Evolutionary conservation across 2,329 filamentous ascomycete genomes (phyloP).

Genomic region (Xylariales sp.): DNA sequence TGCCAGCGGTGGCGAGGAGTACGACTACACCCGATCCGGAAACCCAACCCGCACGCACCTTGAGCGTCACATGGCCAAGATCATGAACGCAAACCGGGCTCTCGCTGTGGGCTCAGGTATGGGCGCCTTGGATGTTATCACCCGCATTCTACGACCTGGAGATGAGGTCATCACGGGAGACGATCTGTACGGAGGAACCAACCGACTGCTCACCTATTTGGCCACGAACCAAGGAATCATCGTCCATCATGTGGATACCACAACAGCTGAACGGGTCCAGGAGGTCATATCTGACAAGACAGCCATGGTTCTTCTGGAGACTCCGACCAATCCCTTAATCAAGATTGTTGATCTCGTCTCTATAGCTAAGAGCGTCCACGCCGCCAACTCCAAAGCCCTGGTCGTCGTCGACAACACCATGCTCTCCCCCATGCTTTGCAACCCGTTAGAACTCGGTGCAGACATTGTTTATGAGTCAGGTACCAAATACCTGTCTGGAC

Average conservation of each 20-base stretch:
- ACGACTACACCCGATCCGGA: conserved; percentile 96
- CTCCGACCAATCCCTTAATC: conserved; percentile 95
- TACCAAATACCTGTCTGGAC: conserved; percentile 95
- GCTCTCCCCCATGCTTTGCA: conserved; percentile 91
- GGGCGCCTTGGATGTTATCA: conserved; percentile 96
- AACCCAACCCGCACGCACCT: conserved; percentile 96
- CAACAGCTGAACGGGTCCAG: conserved; percentile 65
- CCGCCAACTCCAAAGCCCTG: conserved; percentile 70
- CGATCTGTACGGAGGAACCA: conserved; percentile 93
- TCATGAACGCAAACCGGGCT: conserved; percentile 91
- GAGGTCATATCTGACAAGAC: conserved; percentile 73
- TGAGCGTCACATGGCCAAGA: conserved; percentile 95
- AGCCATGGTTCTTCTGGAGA: conserved; percentile 92
- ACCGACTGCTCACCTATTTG: conserved; percentile 89
- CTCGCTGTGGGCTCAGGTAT: conserved; percentile 95
- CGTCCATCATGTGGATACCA: conserved; percentile 96
- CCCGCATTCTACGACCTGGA: conserved; percentile 80
- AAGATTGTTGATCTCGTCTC: conserved; percentile 91
- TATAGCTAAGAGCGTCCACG: conserved; percentile 74
- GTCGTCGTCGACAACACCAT: conserved; percentile 98
- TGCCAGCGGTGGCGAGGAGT: conserved; percentile 77
- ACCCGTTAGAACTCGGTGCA: conserved; percentile 89
- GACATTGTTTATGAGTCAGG: conserved; percentile 97
- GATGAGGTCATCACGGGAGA: conserved; percentile 97
- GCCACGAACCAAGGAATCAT: conserved; percentile 85